Evolutionary conservation across 306 rosid species (phyloP).

Genomic region (Glycine latifolia): DNA sequence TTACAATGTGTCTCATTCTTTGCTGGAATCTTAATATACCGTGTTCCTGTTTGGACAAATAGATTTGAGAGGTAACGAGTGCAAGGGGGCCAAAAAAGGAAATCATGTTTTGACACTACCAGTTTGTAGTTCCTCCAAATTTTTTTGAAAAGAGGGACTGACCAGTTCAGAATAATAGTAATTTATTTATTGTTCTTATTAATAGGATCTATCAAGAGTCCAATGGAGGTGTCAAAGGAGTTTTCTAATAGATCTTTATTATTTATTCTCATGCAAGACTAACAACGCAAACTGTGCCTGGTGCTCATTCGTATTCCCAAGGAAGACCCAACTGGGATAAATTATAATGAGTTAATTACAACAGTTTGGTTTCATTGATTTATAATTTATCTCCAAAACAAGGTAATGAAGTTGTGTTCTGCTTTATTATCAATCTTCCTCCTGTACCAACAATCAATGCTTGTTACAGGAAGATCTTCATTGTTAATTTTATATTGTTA

Average conservation of each 20-base stretch:
- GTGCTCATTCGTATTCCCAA: neutral
- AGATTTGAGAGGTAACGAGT: conserved; percentile 40
- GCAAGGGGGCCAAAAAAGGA: neutral
- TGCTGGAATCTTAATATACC: conserved; percentile 60
- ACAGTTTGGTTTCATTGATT: too few species aligned
- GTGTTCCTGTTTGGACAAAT: conserved; percentile 62
- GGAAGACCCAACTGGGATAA: neutral
- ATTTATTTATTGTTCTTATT: neutral
- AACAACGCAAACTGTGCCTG: neutral
- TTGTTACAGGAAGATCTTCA: neutral
- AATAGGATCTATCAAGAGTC: neutral
- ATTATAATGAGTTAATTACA: too few species aligned
- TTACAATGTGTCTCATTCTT: conserved; percentile 58
- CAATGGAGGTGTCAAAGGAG: neutral
- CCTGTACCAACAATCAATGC: neutral
- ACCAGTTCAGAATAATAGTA: neutral
- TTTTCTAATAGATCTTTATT: neutral
- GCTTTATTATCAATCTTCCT: neutral
- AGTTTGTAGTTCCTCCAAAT: neutral
- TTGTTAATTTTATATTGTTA: neutral
- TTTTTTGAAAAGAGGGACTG: neutral
- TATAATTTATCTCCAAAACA: too few species aligned
- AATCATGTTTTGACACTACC: neutral
- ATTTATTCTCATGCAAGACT: too few species aligned
- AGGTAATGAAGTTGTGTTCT: neutral